Evolutionary conservation across 2,329 filamentous ascomycete species (phyloP), one percentile per base, ranked within the genome.

Genomic region (Aspergillus awamori): DNA sequence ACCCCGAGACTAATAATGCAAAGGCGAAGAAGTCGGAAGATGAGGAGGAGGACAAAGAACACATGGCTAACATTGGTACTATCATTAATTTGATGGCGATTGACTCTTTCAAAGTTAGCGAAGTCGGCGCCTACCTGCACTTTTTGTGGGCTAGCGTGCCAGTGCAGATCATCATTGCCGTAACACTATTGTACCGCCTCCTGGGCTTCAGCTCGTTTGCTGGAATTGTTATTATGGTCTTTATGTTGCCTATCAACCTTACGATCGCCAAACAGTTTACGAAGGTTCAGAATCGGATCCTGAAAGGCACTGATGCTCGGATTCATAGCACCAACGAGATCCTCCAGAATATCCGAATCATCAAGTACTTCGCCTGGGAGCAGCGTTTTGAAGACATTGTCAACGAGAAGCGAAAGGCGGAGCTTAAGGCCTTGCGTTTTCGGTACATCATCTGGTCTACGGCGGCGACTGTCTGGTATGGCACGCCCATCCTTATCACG

Each of bases 61-160:
- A 89, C 60, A 92, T 96, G 79, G 94, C 93, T 41, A 97, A 95
- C 63, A 84, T 96, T 54, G 95, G 96, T 64, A 96, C 95, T n/a
- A 97, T 99, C 71, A 99, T 99, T 81, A 99, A 98, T 76, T 83
- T 99, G 67, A 99, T 99, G 95, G 96, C 95, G 10, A 96, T 99
- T 43, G 96, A 99, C 81, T 97, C 94, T 52, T 98, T 98, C 86
- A 99, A 99, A 80, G 92, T 99, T 58, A 91, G 92, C 64, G 95
- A 99, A 74, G 89, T 97, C 61, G 95, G 92, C 39, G 91, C 94
- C 0, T 99, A 99, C 74, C 82, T 99, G 33, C 95, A 99, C 77
- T 99, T 96, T 77, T 82, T 99, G n/a, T 90, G 94, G 82, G 94
- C 93, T 0, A 89, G 90, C 63, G 93, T 94, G 1, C 95, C 95